Base-by-base conservation (phyloP, 805 yeast species). In the Clavispora phyllophila region DNA sequence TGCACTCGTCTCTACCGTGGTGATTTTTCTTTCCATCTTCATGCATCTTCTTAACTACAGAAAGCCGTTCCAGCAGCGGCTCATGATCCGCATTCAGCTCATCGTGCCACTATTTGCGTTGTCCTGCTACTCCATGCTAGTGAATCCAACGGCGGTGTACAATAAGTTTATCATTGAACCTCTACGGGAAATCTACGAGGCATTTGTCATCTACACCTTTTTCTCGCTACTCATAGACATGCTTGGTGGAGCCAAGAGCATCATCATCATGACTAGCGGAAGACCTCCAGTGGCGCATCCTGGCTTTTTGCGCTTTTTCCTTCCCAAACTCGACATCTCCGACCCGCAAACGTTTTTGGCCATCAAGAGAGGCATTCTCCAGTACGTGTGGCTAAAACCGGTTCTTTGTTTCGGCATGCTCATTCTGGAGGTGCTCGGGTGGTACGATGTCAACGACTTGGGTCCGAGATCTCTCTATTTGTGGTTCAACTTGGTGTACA, bases 301-400 rank as follows among this genome's bases (percentile, higher is more conserved):
- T 3, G 87, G 75, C 51, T 75, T 69, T 0, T 52, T 81, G 29
- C 74, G 70, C n/a, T 54, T 61, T n/a, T 29, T 79, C 3, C 55
- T 81, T 5, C 70, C 76, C 0, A 76, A 75, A 4, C 65, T 90
- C 19, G 96, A 91, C 61, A 83, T 93, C 25, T 81, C 91, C 2
- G 96, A 93, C 56, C 96, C 99, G 0, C 70, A 71, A 23, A 81
- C 87, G 4, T 87, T 89, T 57, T 64, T 91, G 45, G 65, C 65
- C 15, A 79, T 93, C 39, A 93, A 93, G 56, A 67, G 96, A 46
- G 91, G 95, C 2, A 82, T 93, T 6, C 65, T 93, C 39, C 99
- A 93, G 61, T 93, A 91, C 57, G 96, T 91, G 7, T 93, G 96
- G 96, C 61, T 90, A 46, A 90, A 95, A 55, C 97, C 97, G 0